A percentile compares a stretch with the other conserved stretches of the same genome.
phyloP scores from a whole-genome alignment of 2,329 filamentous ascomycete species.

The Colletotrichum melonis region DNA sequence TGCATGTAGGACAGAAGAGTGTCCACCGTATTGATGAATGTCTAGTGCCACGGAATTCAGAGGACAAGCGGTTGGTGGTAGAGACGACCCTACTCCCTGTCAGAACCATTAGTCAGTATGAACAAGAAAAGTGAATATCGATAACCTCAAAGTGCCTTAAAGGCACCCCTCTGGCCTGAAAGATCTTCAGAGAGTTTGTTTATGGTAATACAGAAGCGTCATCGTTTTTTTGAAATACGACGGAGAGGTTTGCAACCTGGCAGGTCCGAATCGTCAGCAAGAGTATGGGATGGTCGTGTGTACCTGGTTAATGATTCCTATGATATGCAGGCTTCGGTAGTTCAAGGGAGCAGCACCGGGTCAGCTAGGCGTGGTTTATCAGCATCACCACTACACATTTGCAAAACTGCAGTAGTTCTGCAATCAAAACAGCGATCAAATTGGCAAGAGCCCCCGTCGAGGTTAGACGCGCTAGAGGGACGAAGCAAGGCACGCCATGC shows the following conservation, averaged over 20 bases:
- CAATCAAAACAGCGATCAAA: not conserved
- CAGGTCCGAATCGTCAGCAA: not conserved
- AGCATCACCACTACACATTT: constrained; percentile 6
- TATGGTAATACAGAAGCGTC: constrained; percentile 21
- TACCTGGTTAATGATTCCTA: constrained; percentile 9
- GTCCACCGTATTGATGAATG: constrained; percentile 18
- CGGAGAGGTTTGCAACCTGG: not conserved
- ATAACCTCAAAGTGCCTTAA: not conserved
- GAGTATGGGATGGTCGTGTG: not conserved
- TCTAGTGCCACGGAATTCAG: constrained; percentile 4
- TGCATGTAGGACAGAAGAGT: not conserved
- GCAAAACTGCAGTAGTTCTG: constrained; percentile 1
- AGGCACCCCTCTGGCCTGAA: not conserved
- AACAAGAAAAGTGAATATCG: not conserved
- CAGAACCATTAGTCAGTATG: not conserved
- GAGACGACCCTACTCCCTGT: not conserved
- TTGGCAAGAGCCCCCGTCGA: constrained; percentile 1
- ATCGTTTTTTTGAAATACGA: not conserved
- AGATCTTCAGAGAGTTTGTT: not conserved
- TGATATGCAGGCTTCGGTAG: constrained; percentile 31
- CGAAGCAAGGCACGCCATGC: constrained; percentile 31
- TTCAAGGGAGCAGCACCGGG: constrained; percentile 21
- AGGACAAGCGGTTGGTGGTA: not conserved
- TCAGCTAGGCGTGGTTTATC: constrained; percentile 11
- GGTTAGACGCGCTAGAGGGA: constrained; percentile 25